A percentile compares a stretch with the other conserved stretches of the same genome.
These are phyloP conservation scores for Botrytis paeoniae DNA, from an alignment of 2,329 filamentous ascomycete genomes.

Conservation along the genomic window DNA sequence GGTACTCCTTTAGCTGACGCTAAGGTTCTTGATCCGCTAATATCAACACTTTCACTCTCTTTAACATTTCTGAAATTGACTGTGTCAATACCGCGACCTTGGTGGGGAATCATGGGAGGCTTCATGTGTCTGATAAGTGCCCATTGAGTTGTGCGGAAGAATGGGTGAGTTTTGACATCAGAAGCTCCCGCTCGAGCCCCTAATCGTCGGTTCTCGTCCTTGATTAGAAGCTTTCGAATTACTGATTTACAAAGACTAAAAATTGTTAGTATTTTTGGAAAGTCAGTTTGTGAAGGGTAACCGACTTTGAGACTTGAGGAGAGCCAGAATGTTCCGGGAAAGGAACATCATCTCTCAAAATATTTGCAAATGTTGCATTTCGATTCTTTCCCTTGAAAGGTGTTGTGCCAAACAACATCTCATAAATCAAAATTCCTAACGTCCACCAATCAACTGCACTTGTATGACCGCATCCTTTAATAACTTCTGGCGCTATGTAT, in stretches of 20 bases:
- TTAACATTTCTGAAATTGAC: slow-evolving; percentile 98
- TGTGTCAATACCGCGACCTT: slow-evolving; percentile 86
- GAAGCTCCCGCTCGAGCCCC: slow-evolving; percentile 93
- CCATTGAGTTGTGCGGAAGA: slow-evolving; percentile 96
- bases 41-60: slow-evolving; percentile 92
- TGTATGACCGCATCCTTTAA: slow-evolving; percentile 97
- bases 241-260: slow-evolving; percentile 88
- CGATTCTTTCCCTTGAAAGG: slow-evolving; percentile 99
- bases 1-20: slow-evolving; percentile 70
- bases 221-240: slow-evolving; percentile 95
- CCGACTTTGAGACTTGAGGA: slow-evolving; percentile 89
- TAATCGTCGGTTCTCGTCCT: slow-evolving; percentile 90
- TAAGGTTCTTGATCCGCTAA: slow-evolving; percentile 55
- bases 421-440: slow-evolving; percentile 92
- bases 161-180: slow-evolving; percentile 93
- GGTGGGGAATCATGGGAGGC: slow-evolving; percentile 91
- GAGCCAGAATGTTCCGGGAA: slow-evolving; percentile 86
- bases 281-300: slow-evolving; percentile 27
- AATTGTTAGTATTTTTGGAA: slow-evolving; percentile 36
- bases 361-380: slow-evolving; percentile 97
- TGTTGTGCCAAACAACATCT: slow-evolving; percentile 98
- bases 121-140: slow-evolving; percentile 96
- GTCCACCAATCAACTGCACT: slow-evolving; percentile 99
- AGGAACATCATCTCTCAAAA: slow-evolving; percentile 88
- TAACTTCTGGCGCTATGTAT: slow-evolving; percentile 98